Base-by-base conservation (phyloP, 495 filamentous ascomycete genomes). In the Wilcoxina mikolae region DNA sequence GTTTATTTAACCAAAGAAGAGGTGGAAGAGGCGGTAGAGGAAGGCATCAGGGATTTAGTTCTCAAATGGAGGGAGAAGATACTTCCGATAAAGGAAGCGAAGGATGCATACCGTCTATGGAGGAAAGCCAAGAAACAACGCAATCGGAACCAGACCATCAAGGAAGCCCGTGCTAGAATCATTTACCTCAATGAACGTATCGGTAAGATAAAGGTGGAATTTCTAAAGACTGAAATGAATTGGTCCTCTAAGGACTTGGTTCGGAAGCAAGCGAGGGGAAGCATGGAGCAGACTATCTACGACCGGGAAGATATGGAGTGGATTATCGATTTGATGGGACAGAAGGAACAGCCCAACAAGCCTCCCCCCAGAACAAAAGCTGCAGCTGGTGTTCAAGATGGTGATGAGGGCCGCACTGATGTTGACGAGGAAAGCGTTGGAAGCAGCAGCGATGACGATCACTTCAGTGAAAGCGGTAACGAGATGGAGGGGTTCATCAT, bases 81-180 rank as follows among this genome's bases (percentile, higher is more conserved):
- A 55, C 68, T 75, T 44, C 77, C 80, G 2, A 76, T 71, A 42
- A 65, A 74, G 17, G 68, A 76, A 45, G 57, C 52, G 11, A 29
- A 28, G 28, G 76, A 73, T 45, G 82, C 82, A 0, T 77, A 74
- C 57, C 67, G 58, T n/a, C 56, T 82, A 12, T 94, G 88, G 85
- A 69, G 67, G 15, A 70, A 61, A 25, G 72, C 71, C 1, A 75
- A 62, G 55, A 64, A 60, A n/a, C 52, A 61, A 23, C 64, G 25
- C 15, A 55, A 60, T 26, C 20, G 56, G 23, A 64, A 60, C 39
- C 53, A 61, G 43, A 64, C 49, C 22, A 56, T 53, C n/a, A 67
- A 63, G 46, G 60, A 59, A 47, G 55, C 55, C 0, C 61, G 31
- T 12, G 49, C 41, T 4, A 48, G 54, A 12, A 58, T 69, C 23